Conservation (phyloP, 352 stramenopile species). For the Phytophthora tubulina region DNA sequence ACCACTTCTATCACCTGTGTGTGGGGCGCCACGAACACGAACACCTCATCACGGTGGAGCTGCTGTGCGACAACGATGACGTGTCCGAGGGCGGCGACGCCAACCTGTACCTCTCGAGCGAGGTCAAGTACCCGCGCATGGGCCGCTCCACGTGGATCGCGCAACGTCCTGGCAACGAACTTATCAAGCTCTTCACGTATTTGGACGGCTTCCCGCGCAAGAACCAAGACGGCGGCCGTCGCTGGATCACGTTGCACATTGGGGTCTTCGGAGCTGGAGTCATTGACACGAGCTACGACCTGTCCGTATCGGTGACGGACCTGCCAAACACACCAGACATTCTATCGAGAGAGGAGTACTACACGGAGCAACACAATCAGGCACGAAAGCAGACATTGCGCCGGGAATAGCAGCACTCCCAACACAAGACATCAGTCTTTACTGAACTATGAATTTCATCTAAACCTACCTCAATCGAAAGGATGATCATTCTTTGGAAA, state of each 20-base stretch:
- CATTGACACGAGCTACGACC: conserved; percentile 46
- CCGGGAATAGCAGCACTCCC: not conserved
- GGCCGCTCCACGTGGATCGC: conserved; percentile 80
- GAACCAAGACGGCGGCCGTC: conserved; percentile 45
- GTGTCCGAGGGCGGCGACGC: conserved; percentile 48
- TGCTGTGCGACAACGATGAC: conserved; percentile 45
- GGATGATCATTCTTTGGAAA: conserved; percentile 45
- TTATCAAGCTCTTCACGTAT: conserved; percentile 79
- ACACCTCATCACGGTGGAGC: conserved; percentile 75
- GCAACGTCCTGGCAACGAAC: conserved; percentile 62
- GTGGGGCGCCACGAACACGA: conserved; percentile 82
- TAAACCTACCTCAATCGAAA: not conserved
- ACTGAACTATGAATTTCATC: not conserved
- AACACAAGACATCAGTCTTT: too few relatives aligned
- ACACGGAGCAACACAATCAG: conserved; percentile 56
- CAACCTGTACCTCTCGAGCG: conserved; percentile 78
- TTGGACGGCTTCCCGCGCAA: conserved; percentile 80
- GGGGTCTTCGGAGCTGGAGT: conserved; percentile 63
- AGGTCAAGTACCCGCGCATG: conserved; percentile 68
- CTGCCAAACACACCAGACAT: conserved; percentile 67
- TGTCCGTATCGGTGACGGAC: conserved; percentile 70
- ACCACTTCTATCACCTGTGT: conserved; percentile 82
- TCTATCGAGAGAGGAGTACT: conserved; percentile 55
- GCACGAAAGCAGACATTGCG: conserved; percentile 31
- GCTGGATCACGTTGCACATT: conserved; percentile 77